phyloP scores from a whole-genome alignment of 805 yeast species.

The Pichia occidentalis region DNA sequence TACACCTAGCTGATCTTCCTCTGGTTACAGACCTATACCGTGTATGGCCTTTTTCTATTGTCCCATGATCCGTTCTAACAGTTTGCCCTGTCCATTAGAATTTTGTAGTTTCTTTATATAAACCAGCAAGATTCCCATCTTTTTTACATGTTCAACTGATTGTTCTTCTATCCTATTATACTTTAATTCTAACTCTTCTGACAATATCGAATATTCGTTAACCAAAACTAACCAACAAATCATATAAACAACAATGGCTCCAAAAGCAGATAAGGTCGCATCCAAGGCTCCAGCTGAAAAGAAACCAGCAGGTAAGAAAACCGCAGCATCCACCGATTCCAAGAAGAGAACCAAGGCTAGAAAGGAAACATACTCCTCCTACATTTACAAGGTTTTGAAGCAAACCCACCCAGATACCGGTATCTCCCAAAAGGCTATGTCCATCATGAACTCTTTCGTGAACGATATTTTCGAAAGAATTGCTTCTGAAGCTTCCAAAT shows the following conservation, averaged over 20 bases:
- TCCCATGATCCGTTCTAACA: too few species aligned
- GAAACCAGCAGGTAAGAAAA: conserved; percentile 89
- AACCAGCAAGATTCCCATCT: too few species aligned
- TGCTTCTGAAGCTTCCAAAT: conserved; percentile 95
- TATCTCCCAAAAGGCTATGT: conserved; percentile 98
- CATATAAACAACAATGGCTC: conserved; percentile 46
- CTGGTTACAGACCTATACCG: not conserved
- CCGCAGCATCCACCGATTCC: conserved; percentile 63
- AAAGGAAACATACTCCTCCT: conserved; percentile 97
- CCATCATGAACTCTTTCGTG: conserved; percentile 96
- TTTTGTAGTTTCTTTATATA: too few species aligned
- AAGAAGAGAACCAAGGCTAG: conserved; percentile 94
- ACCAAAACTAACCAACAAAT: not conserved
- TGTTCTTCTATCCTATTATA: too few species aligned
- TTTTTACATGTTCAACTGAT: too few species aligned
- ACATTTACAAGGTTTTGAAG: conserved; percentile 96
- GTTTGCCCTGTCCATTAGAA: too few species aligned
- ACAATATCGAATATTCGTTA: conserved; percentile 4
- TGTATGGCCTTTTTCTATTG: not conserved
- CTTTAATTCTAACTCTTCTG: too few species aligned
- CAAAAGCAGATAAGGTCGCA: conserved; percentile 67
- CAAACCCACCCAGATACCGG: conserved; percentile 99
- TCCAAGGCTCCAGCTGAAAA: conserved; percentile 97
- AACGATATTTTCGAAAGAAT: conserved; percentile 98
- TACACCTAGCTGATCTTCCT: not conserved